Base-by-base conservation (phyloP, 257 asterid species). In the Linderniella brevidens region DNA sequence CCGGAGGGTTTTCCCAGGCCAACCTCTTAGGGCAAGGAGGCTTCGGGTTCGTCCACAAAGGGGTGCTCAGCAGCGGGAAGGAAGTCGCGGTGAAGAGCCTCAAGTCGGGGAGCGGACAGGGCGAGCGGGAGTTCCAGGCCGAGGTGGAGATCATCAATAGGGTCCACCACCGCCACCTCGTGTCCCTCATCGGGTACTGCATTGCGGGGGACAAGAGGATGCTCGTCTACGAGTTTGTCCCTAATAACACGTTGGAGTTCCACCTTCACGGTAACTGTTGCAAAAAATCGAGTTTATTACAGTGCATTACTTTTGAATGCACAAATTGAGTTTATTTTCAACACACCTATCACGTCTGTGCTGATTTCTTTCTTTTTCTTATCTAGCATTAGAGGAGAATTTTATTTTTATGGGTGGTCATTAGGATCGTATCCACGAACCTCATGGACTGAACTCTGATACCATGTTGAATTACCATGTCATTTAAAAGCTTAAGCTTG, bases 141-240 rank as follows among this genome's bases (percentile, higher is more conserved):
- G 92, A 79, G 67, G 92, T 79, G 17, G 92, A 75, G 14, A 79
- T 79, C 57, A 79, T 79, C 59, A 79, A 81, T 40, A 75, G 92
- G 11, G 84, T 75, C 35, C 92, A 79, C 59, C 92, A 79, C 61
- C 78, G 81, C 8, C 86, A 79, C 53, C 86, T 79, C n/a, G 92
- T 79, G 3, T 73, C 86, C 17, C 86, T 79, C 19, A 82, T 79
- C 41, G 92, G 92, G 35, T 79, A 76, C 53, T 79, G 86, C 65
- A 79, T 79, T 55, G 65, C 68, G 41, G 71, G 68, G 1, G 59
- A 59, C 6, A 72, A 73, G 41, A 69, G 86, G 57, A 76, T 79
- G 92, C 63, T 79, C 59, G 92, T 73, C 10, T 79, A 76, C 48
- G 86, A 79, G 58, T 79, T 47, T 59, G 86, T 79, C 54, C 58